Base-by-base conservation (phyloP, 1,139 yeast species). In the Taiozyma sp. region DNA sequence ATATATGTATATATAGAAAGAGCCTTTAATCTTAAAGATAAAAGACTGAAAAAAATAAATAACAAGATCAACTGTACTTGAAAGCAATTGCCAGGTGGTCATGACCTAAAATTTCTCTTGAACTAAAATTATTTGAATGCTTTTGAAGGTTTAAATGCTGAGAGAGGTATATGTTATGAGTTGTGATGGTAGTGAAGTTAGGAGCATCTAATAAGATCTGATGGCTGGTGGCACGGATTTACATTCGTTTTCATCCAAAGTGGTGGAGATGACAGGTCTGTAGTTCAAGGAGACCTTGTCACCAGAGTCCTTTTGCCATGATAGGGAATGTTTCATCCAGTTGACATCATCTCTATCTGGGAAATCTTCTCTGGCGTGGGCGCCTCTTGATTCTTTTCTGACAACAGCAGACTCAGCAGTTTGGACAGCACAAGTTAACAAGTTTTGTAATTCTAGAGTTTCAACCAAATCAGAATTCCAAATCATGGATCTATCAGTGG, bases 401-500 rank as follows among this genome's bases (percentile, higher is more conserved):
- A 91, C 96, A 57, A 95, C 92, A 49, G 99, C 99, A 55, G 96
- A 84, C 61, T 76, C 76, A 46, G 98, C 98, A 51, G 98, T 92
- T 78, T 93, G 99, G 62, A 88, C 84, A 57, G 99, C 99, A 79
- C 97, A 91, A 51, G 99, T 92, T 69, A 93, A 79, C 79, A 93
- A 81, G 84, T 93, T 93, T 75, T 92, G 97, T 70, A 93, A 80
- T 75, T 93, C 99, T 65, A 93, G 79, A 52, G 98, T 89, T 78
- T 93, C 99, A 53, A 92, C 96, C 70, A 93, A 78, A 70, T 93
- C 99, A 51, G 96, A 84, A 80, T 93, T 90, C 99, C 99, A 93
- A 70, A 93, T 92, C 97, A 93, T 90, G 38, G 97, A 90, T 75
- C 97, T 84, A 73, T 93, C 99, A 59, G 93, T 82, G 60, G 96